These are phyloP conservation scores for Ceratocystis papillata DNA, from an alignment of 2,329 filamentous ascomycete genomes.

Conservation along the genomic window DNA sequence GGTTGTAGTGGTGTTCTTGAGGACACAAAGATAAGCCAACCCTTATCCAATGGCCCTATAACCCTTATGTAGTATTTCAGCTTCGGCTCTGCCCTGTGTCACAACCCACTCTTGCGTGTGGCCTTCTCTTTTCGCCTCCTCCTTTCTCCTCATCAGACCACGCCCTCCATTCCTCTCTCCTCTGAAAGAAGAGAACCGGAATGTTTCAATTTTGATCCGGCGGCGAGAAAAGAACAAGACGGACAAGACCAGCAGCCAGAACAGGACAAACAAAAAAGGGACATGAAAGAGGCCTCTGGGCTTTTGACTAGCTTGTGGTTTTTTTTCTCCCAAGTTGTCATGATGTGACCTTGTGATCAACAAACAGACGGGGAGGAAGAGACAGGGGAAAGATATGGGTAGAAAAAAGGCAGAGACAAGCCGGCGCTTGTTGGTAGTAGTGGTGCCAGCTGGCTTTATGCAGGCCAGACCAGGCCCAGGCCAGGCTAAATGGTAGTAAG, in stretches of 20 bases:
- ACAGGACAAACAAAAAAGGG: background rate
- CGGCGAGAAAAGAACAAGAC: no score
- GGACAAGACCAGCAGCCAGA: background rate
- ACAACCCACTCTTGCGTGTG: background rate
- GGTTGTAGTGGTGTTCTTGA: background rate
- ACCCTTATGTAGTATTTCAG: background rate
- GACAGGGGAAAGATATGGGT: background rate
- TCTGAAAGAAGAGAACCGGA: background rate
- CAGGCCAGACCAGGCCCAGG: background rate
- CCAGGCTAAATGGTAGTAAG: background rate
- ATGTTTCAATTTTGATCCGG: no score
- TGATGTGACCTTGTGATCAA: background rate
- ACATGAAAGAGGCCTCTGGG: background rate
- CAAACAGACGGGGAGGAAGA: background rate
- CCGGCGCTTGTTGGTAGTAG: background rate
- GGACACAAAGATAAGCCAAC: background rate
- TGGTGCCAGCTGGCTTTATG: slow-evolving; percentile 5
- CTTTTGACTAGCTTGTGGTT: background rate
- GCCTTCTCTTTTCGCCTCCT: background rate
- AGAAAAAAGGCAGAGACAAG: background rate
- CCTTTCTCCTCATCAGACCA: background rate
- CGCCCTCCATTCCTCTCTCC: background rate
- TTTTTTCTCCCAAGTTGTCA: background rate
- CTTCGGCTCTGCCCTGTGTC: background rate
- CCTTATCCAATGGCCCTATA: background rate